These are phyloP conservation scores for Suillus americanus DNA, from an alignment of 768 basidiomycete genomes.

Conservation along the genomic window DNA sequence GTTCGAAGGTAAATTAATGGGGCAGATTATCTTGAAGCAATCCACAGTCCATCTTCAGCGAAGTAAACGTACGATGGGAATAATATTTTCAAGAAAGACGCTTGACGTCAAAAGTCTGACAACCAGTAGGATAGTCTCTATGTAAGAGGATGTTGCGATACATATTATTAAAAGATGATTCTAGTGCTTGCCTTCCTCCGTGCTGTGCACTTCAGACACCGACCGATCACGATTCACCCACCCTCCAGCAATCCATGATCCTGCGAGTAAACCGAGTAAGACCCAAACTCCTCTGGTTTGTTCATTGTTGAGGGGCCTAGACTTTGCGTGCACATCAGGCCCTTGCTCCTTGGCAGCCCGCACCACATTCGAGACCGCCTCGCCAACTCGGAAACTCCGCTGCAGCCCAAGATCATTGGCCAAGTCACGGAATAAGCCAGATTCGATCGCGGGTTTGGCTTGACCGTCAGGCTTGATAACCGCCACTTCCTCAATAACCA, in stretches of 20 bases:
- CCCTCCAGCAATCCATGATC: constrained; percentile 48
- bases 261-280: constrained; percentile 46
- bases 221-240: constrained; percentile 18
- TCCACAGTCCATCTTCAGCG: not conserved
- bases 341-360: constrained; percentile 18
- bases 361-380: constrained; percentile 13
- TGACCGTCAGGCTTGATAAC: constrained; percentile 6
- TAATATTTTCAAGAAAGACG: not conserved
- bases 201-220: constrained; percentile 14
- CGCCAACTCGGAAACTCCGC: constrained; percentile 25
- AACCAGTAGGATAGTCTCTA: not conserved
- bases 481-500: not conserved
- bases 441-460: constrained; percentile 14
- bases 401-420: constrained; percentile 39
- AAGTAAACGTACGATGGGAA: not conserved
- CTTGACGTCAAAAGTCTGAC: not conserved
- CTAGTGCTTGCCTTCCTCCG: constrained; percentile 16
- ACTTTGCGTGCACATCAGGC: constrained; percentile 19
- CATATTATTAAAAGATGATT: constrained; percentile 2
- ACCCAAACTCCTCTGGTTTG: constrained; percentile 50
- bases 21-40: not conserved
- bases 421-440: constrained; percentile 34
- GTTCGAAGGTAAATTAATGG: not conserved
- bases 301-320: constrained; percentile 39
- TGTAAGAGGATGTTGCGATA: not conserved